Conservation (phyloP, 257 asterid species). For the Echium plantagineum region DNA sequence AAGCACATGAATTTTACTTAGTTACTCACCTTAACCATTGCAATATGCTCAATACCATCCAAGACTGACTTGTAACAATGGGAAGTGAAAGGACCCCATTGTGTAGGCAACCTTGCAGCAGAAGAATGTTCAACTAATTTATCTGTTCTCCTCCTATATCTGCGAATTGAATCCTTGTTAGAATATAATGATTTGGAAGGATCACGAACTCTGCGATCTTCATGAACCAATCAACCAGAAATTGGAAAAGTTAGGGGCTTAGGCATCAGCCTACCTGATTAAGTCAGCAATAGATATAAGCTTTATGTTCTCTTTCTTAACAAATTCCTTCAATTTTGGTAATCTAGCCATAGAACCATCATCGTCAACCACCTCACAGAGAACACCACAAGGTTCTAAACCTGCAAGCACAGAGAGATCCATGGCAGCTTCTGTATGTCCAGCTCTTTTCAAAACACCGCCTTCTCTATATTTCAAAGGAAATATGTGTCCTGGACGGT, state of each 20-base stretch:
- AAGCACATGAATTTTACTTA: not conserved
- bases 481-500: slow-evolving; percentile 97
- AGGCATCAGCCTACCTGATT: slow-evolving; percentile 43
- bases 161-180: slow-evolving; percentile 28
- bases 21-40: slow-evolving; percentile 75
- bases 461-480: slow-evolving; percentile 88
- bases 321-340: slow-evolving; percentile 68
- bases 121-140: slow-evolving; percentile 79
- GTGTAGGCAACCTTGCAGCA: slow-evolving; percentile 84
- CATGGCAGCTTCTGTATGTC: slow-evolving; percentile 97
- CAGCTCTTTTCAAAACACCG: slow-evolving; percentile 95
- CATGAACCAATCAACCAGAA: not conserved
- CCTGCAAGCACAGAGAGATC: slow-evolving; percentile 89
- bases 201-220: not conserved
- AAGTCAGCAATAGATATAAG: slow-evolving; percentile 81
- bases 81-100: slow-evolving; percentile 96
- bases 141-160: slow-evolving; percentile 88
- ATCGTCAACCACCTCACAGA: slow-evolving; percentile 91
- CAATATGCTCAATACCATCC: slow-evolving; percentile 96
- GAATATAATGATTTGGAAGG: not conserved
- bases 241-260: not conserved
- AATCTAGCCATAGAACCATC: slow-evolving; percentile 99
- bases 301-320: slow-evolving; percentile 57
- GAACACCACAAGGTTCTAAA: slow-evolving; percentile 69
- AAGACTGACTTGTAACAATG: slow-evolving; percentile 72